phyloP scores from a whole-genome alignment of 257 asterid genomes.

The Gynochthodes officinalis region DNA sequence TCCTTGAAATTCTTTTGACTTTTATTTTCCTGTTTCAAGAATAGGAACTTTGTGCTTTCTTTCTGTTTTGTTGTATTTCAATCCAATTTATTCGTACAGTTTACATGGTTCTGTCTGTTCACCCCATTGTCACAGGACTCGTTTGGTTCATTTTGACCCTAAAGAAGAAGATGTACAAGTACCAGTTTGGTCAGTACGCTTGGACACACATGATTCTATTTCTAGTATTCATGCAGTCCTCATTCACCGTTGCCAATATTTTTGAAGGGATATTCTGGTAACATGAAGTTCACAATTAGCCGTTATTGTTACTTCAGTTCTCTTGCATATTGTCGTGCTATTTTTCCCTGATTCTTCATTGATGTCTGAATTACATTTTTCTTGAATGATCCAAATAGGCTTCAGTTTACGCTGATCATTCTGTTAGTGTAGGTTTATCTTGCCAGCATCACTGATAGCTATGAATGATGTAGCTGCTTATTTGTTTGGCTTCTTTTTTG shows the following conservation, averaged over 20 bases:
- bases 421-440: slow-evolving; percentile 45
- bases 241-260: slow-evolving; percentile 65
- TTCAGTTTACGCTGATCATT: not conserved
- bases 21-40: not conserved
- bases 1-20: not conserved
- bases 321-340: not conserved
- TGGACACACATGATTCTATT: slow-evolving; percentile 79
- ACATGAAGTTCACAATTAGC: not conserved
- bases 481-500: slow-evolving; percentile 63
- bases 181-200: slow-evolving; percentile 66
- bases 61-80: not conserved
- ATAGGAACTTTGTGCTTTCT: not conserved
- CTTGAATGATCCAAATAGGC: not conserved
- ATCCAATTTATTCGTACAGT: not conserved
- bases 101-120: not conserved
- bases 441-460: slow-evolving; percentile 63
- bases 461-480: slow-evolving; percentile 64
- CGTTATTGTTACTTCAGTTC: not conserved
- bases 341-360: too few relatives aligned
- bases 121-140: slow-evolving; percentile 35
- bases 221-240: slow-evolving; percentile 64
- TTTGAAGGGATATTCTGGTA: slow-evolving; percentile 77
- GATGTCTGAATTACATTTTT: not conserved
- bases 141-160: slow-evolving; percentile 66
- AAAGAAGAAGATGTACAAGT: slow-evolving; percentile 65